Conservation (phyloP, 345 rosid genomes). For the Eucalyptus victrix region DNA sequence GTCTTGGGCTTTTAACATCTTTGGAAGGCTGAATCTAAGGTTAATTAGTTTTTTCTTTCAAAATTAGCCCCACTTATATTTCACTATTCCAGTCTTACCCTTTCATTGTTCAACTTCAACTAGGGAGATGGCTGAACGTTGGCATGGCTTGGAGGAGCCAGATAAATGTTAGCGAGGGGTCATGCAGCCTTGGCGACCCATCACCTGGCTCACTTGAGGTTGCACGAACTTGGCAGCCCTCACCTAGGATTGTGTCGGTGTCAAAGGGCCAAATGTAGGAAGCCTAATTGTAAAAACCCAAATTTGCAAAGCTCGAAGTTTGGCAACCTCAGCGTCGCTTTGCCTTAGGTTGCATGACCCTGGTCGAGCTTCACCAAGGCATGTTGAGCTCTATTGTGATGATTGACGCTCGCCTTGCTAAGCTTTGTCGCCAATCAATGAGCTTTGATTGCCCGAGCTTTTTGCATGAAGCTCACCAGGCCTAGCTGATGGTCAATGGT, state of each 20-base stretch:
- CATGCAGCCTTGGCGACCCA: rapidly evolving
- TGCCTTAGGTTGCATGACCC: not conserved
- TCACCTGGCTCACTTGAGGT: not conserved
- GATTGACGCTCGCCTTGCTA: not conserved
- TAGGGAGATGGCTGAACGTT: not conserved
- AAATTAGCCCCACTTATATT: not conserved
- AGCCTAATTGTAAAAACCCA: not conserved
- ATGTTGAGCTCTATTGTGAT: not conserved
- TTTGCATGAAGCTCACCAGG: not conserved
- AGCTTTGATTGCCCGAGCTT: not conserved
- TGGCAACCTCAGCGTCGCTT: not conserved
- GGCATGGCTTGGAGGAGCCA: not conserved
- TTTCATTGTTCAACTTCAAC: not conserved
- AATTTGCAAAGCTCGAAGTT: not conserved
- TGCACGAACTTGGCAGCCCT: not conserved
- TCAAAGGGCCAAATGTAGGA: not conserved
- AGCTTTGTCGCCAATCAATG: not conserved
- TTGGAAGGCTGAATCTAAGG: not conserved
- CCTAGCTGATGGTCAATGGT: not conserved
- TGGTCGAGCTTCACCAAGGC: not conserved
- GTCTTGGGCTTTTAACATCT: not conserved
- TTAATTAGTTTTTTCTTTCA: not conserved
- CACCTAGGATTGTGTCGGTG: rapidly evolving
- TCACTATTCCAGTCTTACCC: not conserved
- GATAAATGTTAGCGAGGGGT: not conserved